Conservation (phyloP, 1,139 yeast genomes). For the Geotrichum aggregatum region DNA sequence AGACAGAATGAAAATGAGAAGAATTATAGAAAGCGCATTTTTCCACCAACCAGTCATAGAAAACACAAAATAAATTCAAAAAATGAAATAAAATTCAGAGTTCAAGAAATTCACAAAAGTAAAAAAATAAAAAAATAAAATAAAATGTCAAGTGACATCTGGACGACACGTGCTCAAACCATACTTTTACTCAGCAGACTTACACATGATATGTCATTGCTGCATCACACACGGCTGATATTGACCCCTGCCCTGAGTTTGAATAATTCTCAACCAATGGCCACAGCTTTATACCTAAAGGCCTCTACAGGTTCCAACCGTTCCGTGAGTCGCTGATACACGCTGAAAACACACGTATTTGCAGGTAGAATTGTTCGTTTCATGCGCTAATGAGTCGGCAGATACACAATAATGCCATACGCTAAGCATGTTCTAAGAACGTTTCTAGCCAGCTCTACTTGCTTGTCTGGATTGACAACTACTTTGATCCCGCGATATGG, state of each 20-base stretch:
- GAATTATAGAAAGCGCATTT: too few species aligned
- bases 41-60: too few species aligned
- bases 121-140: background rate
- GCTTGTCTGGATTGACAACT: background rate
- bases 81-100: too few species aligned
- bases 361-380: background rate
- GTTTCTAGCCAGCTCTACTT: background rate
- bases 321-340: too few species aligned
- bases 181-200: background rate
- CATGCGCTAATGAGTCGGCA: slow-evolving; percentile 1
- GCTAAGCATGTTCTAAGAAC: slow-evolving; percentile 5
- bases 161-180: background rate
- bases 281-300: too few species aligned
- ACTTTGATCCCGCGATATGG: background rate
- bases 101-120: background rate
- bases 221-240: too few species aligned
- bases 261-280: too few species aligned
- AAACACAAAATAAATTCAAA: too few species aligned
- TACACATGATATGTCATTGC: background rate
- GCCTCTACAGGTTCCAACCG: too few species aligned
- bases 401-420: slow-evolving; percentile 4
- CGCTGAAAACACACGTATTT: too few species aligned
- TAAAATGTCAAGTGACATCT: background rate
- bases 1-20: too few species aligned
- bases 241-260: background rate